Conservation (phyloP, 2,329 filamentous ascomycete genomes). For the Nannizzia gypsea region DNA sequence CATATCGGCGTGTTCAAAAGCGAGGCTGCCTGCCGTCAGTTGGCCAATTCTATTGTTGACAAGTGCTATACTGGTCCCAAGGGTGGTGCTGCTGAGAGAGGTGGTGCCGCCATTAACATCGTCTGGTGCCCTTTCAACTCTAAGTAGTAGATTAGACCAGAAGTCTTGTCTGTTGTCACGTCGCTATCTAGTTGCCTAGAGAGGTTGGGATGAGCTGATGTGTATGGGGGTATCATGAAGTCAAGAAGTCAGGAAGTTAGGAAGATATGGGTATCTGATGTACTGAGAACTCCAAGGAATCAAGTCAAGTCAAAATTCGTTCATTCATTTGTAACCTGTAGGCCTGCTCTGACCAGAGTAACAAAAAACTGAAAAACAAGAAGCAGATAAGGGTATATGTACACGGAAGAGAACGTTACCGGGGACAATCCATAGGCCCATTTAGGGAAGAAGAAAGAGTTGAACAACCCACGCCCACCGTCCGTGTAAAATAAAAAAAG, state of each 20-base stretch:
- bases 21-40: background rate
- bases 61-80: background rate
- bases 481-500: background rate
- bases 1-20: background rate
- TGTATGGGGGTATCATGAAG: background rate
- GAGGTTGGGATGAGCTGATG: background rate
- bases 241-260: background rate
- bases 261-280: background rate
- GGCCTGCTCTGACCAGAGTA: background rate
- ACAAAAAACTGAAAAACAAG: background rate
- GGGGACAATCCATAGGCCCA: background rate
- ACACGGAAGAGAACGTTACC: background rate
- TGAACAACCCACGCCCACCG: background rate
- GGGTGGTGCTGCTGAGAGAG: background rate
- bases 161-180: no score
- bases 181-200: no score
- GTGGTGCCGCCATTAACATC: conserved; percentile 1
- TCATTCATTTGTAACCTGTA: conserved; percentile 1
- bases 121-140: background rate
- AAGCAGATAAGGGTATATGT: background rate
- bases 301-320: background rate
- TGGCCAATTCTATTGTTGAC: background rate
- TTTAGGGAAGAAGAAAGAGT: background rate
- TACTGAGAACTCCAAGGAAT: background rate
- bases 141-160: no score